A percentile compares a stretch with the other conserved stretches of the same genome.
Evolutionary conservation across 1,139 yeast genomes (phyloP).

Genomic region (Sugiyamaella novakii): DNA sequence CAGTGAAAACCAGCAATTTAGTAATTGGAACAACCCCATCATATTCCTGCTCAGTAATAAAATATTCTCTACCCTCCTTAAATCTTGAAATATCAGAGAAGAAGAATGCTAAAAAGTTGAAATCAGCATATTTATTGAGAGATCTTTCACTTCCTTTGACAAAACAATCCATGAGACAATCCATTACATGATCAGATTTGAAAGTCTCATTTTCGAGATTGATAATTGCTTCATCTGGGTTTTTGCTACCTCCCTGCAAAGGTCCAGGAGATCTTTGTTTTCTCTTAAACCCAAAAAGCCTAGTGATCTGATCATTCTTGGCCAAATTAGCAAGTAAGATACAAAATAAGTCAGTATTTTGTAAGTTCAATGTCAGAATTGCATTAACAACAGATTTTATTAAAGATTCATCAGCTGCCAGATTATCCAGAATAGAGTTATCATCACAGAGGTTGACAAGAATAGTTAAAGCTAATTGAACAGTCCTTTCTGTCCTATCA

Average conservation of each 20-base stretch:
- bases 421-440: constrained; percentile 54
- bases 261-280: constrained; percentile 26
- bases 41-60: constrained; percentile 66
- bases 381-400: constrained; percentile 56
- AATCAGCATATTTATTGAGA: constrained; percentile 71
- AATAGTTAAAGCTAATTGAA: constrained; percentile 65
- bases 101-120: constrained; percentile 81
- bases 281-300: constrained; percentile 53
- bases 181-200: constrained; percentile 61
- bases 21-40: constrained; percentile 81
- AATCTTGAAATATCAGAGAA: constrained; percentile 88
- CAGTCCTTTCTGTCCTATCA: constrained; percentile 37
- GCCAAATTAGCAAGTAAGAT: constrained; percentile 84
- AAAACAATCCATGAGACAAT: constrained; percentile 85
- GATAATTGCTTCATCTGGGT: constrained; percentile 9
- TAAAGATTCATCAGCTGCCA: constrained; percentile 66
- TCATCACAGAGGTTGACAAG: constrained; percentile 83
- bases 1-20: constrained; percentile 80
- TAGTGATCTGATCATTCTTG: constrained; percentile 66
- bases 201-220: constrained; percentile 27
- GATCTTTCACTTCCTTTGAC: constrained; percentile 79
- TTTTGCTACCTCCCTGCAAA: background rate
- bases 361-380: constrained; percentile 56
- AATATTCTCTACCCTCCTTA: constrained; percentile 71
- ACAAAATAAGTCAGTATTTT: constrained; percentile 79